Conservation (phyloP, 371 early-diverging fungal species). For the Funneliformis caledonium region DNA sequence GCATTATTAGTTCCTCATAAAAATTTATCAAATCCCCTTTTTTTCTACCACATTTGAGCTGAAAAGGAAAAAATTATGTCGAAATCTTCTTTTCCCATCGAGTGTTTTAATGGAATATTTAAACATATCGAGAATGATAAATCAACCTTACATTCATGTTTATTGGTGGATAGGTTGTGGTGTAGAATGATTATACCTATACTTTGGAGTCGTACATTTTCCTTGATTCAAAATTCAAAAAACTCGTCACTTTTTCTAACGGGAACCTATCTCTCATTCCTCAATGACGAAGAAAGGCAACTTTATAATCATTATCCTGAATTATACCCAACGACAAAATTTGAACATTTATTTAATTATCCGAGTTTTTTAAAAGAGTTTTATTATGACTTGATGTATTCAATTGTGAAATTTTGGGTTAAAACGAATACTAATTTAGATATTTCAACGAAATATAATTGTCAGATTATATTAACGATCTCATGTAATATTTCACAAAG, state of each 20-base stretch:
- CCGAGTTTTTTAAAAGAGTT: not conserved
- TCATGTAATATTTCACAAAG: not conserved
- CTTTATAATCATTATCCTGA: not conserved
- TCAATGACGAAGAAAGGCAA: not conserved
- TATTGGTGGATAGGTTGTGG: not conserved
- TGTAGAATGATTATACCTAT: not conserved
- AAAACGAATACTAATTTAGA: no score
- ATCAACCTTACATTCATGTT: not conserved
- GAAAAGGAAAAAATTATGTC: not conserved
- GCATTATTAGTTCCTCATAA: no score
- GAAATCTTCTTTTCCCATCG: not conserved
- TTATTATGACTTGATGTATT: not conserved
- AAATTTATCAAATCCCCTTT: not conserved
- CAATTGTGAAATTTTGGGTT: not conserved
- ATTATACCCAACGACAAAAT: not conserved
- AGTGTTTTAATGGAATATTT: constrained; percentile 23
- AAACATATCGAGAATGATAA: not conserved
- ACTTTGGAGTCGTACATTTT: not conserved
- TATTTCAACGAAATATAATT: no score
- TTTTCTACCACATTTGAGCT: not conserved
- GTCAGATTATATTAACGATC: no score
- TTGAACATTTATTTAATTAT: no score
- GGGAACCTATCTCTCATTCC: not conserved
- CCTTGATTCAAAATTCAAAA: not conserved
- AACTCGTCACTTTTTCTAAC: not conserved